A percentile compares a stretch with the other conserved stretches of the same genome.
Conservation (phyloP, 1,139 yeast species). For the Sugiyamaella pinicola region DNA sequence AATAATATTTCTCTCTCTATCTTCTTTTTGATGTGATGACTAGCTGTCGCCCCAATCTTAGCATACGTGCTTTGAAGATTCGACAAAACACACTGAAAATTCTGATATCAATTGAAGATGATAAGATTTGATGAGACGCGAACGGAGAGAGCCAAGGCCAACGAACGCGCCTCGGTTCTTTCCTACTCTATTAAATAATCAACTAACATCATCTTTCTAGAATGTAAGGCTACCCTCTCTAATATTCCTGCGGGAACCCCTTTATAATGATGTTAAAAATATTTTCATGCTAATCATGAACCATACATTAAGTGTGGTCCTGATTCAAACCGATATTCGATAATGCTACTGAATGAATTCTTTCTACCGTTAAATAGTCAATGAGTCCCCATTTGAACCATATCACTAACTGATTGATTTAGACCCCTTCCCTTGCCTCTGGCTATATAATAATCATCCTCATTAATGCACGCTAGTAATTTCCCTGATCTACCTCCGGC, state of each 20-base stretch:
- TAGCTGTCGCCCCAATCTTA: constrained; percentile 67
- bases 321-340: constrained; percentile 20
- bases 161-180: too few species aligned
- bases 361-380: neutral
- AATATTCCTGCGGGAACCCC: neutral
- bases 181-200: too few species aligned
- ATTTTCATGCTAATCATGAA: constrained; percentile 40
- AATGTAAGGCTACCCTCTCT: constrained; percentile 2
- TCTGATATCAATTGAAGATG: constrained; percentile 25
- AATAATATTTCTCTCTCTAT: constrained; percentile 27
- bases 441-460: too few species aligned
- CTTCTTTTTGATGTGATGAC: constrained; percentile 45
- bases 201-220: constrained; percentile 17
- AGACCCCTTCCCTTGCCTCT: neutral
- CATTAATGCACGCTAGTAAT: too few species aligned
- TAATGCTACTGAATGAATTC: constrained; percentile 15
- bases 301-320: constrained; percentile 5
- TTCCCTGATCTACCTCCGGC: too few species aligned
- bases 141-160: neutral
- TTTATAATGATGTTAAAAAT: constrained; percentile 25
- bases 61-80: constrained; percentile 51
- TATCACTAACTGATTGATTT: neutral
- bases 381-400: neutral
- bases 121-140: neutral
- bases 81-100: constrained; percentile 43